These are phyloP conservation scores for Mixia osmundae DNA, from an alignment of 1,284 basidiomycete species.

Conservation along the genomic window DNA sequence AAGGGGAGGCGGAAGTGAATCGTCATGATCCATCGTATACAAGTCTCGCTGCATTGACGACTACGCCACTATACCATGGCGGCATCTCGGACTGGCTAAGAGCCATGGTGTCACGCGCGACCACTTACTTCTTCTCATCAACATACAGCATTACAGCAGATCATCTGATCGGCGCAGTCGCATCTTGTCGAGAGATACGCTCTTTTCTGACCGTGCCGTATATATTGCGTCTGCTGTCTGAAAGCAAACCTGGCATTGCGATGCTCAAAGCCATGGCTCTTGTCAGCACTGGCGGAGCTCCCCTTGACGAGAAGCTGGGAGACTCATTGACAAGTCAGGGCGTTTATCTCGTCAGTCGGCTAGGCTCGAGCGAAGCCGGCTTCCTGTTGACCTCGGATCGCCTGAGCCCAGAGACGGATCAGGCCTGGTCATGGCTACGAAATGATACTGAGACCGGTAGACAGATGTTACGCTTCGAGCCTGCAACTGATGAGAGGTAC, in stretches of 20 bases:
- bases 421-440: conserved; percentile 36
- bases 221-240: conserved; percentile 30
- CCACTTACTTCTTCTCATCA: conserved; percentile 23
- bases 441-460: conserved; percentile 21
- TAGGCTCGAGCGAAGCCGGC: conserved; percentile 29
- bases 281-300: conserved; percentile 29
- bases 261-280: conserved; percentile 30
- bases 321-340: conserved; percentile 31
- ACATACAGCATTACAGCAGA: conserved; percentile 20
- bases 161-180: conserved; percentile 19
- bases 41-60: conserved; percentile 23
- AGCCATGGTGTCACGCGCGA: conserved; percentile 23
- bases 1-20: too few relatives aligned
- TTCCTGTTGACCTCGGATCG: neutral
- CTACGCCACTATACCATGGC: conserved; percentile 27
- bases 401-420: conserved; percentile 24
- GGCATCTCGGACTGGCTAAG: conserved; percentile 25
- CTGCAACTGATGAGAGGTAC: conserved; percentile 25
- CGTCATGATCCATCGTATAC: too few relatives aligned
- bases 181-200: conserved; percentile 13
- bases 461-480: conserved; percentile 29
- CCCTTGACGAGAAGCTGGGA: conserved; percentile 30
- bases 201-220: conserved; percentile 21
- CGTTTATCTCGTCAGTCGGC: conserved; percentile 32
- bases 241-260: conserved; percentile 28